Base-by-base conservation (phyloP, 1,284 basidiomycete genomes). In the Marasmius fiardii region DNA sequence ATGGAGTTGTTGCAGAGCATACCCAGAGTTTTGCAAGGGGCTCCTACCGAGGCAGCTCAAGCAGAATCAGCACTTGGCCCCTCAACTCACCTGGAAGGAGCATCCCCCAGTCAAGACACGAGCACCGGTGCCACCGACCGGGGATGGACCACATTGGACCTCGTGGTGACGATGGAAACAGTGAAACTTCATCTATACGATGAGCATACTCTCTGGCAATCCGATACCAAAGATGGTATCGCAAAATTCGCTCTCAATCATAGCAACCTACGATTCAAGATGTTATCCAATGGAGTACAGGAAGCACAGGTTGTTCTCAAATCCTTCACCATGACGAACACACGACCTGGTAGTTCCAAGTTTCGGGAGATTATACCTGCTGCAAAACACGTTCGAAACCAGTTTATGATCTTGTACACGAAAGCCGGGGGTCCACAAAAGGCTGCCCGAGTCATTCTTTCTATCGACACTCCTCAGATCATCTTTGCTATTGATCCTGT, bases 291-390 rank as follows among this genome's bases (percentile, higher is more conserved):
- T 68, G 88, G 89, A 21, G 85, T 93, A 8, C 80, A 86, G 61
- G 94, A 98, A 69, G 87, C 90, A 2, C 95, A 98, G 70, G 75
- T 98, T 50, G 79, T 94, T 35, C 74, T 99, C 31, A 88, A 90
- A 66, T 94, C 95, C 0, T 89, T 99, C 65, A 95, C 93, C 0
- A 90, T 98, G 76, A 87, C 83, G 66, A 97, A 96, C 68, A 98
- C 90, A 4, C 80, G 90, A 48, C 82, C 90, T 0, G 92, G 92
- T 6, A 80, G 79, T 55, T 91, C 93, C 18, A 90, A 86, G 65
- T 98, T 96, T 76, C 83, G 96, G 48, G 96, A 99, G 68, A 95
- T 99, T 57, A 92, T 99, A 58, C 97, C 97, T 1, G 88, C 93
- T 12, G 90, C 93, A 28, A 81, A 87, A 59, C 93, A 98, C 66